Base-by-base conservation (phyloP, 169 alveolate species). In the Cryptosporidium ubiquitum region DNA sequence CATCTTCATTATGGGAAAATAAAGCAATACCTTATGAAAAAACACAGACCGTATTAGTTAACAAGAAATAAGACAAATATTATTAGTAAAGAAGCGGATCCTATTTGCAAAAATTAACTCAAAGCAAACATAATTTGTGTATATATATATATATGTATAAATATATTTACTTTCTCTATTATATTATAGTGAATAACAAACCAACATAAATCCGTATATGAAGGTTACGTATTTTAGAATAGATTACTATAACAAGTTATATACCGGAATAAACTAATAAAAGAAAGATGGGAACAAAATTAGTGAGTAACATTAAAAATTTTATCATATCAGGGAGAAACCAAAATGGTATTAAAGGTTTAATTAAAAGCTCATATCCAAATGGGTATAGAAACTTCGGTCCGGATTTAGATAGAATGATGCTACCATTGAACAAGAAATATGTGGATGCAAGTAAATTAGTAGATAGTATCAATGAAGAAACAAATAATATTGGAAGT, bases 371-470 rank as follows among this genome's bases (percentile, higher is more conserved):
- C 16, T 79, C 74, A 9, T 79, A 79, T n/a, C 89, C 89, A 37
- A 79, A 79, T 79, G 89, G 89, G 1, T 79, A 79, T 49, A 58
- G 89, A 33, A 79, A 79, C 33, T 79, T 79, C 23, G 89, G 89
- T 3, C 89, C 89, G 4, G 89, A 79, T 61, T 35, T 79, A 64
- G 89, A 79, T 20, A 60, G 61, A 49, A 49, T 79, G 75, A 79
- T 79, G 89, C 49, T 79, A 60, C 89, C 89, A 14, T 39, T 79
- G 44, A 79, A 79, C 61, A 79, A 79, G 23, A 79, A 79, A 37
- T 79, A 79, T 64, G 89, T 79, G 10, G 89, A 79, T 29, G 69
- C 64, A 23, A 79, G 89, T 79, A 79, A 79, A 42, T 20, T 79
- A 61, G 47, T 61, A 37, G 89, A 79, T 18, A 68, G 69, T 12